Base-by-base conservation (phyloP, 2,329 filamentous ascomycete genomes). In the Pseudocercospora macadamiae region DNA sequence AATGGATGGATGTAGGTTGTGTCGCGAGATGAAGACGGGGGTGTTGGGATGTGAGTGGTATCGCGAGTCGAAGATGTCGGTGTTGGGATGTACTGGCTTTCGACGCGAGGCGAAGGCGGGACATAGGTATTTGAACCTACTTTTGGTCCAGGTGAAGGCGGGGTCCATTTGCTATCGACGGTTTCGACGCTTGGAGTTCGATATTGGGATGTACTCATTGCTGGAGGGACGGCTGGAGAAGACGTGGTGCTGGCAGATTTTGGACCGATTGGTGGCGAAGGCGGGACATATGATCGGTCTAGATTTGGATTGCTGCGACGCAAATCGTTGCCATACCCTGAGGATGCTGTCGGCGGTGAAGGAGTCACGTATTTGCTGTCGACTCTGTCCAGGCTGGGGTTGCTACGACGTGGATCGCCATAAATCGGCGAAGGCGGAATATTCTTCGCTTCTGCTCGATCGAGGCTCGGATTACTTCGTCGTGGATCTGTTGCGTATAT, bases 391-490 rank as follows among this genome's bases (percentile, higher is more conserved):
- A 59, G 45, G 45, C 47, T 51, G 25, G 36, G 47, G 23, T 55
- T 55, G 51, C 56, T 59, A 12, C 51, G 54, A 7, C 56, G 56
- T 32, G 56, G 56, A 23, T 47, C 42, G 19, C 42, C 42, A 26
- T 47, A 47, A 14, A 26, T 25, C 5, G 42, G 4, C 14, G 21
- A 14, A 8, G n/a, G 25, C 4, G 21, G 42, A 25, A 23, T 21
- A n/a, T 45, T 18, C 10, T 21, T 26, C 6, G 14, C 25, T 3
- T 25, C 42, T 45, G 18, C 18, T 25, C 42, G 42, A 14, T 45
- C 42, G 23, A 45, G 42, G 21, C 21, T n/a, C 6, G 42, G 42
- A 14, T 12, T n/a, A 21, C 42, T 45, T 25, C 51, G 39, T 16
- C 56, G 56, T 12, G 51, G 56, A 19, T 39, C 36, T 3, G 18